Percentiles rank a stretch among this genome's conserved stretches.
Conservation (phyloP, 2,329 filamentous ascomycete species). For the Zymoseptoria brevis region DNA sequence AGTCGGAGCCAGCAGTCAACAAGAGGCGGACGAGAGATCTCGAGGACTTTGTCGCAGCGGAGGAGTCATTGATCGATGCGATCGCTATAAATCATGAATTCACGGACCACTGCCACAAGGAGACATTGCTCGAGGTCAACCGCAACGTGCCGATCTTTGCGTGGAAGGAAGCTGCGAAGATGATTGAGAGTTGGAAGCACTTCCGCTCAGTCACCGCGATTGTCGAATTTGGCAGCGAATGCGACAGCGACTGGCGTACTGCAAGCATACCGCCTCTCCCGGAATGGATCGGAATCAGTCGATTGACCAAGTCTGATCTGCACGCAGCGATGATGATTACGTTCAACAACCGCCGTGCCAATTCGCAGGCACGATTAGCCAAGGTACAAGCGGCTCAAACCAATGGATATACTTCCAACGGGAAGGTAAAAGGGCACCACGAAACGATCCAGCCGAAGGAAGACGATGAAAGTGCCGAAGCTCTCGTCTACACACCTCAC, state of each 20-base stretch:
- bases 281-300: conserved; percentile 53
- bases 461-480: conserved; percentile 40
- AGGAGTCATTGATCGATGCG: conserved; percentile 45
- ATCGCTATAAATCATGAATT: conserved; percentile 59
- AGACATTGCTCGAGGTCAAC: conserved; percentile 51
- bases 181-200: conserved; percentile 52
- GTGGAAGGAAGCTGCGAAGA: conserved; percentile 47
- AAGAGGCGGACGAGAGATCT: not conserved
- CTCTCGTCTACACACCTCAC: conserved; percentile 57
- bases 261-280: conserved; percentile 44
- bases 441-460: conserved; percentile 13
- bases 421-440: conserved; percentile 11
- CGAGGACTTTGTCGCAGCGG: conserved; percentile 3
- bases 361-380: conserved; percentile 2
- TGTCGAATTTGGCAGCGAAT: conserved; percentile 36
- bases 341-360: conserved; percentile 35
- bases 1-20: conserved; percentile 15
- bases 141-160: conserved; percentile 51
- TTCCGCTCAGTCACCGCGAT: conserved; percentile 50
- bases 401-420: conserved; percentile 21
- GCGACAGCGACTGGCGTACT: conserved; percentile 38
- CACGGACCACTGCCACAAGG: conserved; percentile 59
- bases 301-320: conserved; percentile 48
- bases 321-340: conserved; percentile 55
- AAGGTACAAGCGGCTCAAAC: not conserved